phyloP scores from a whole-genome alignment of 2,329 filamentous ascomycete species.

The Alternaria tenuissima region DNA sequence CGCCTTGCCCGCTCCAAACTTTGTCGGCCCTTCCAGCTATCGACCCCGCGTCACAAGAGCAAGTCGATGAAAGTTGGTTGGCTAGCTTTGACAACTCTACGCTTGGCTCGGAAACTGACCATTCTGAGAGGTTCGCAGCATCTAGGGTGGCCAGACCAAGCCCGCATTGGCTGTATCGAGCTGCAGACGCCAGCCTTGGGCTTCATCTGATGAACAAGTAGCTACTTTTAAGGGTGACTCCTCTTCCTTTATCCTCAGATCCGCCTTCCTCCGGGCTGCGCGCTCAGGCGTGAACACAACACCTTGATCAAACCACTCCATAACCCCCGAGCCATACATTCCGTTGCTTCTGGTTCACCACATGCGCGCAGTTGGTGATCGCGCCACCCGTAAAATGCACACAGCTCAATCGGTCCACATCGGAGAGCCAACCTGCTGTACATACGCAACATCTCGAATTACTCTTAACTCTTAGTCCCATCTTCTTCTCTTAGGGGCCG shows the following conservation, averaged over 20 bases:
- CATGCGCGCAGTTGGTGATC: conserved; percentile 11
- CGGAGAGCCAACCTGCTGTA: conserved; percentile 7
- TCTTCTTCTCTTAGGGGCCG: background rate
- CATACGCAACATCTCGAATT: conserved; percentile 8
- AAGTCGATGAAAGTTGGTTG: conserved; percentile 20
- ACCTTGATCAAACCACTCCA: conserved; percentile 1
- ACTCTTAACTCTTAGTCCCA: background rate
- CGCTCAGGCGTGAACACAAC: conserved; percentile 15
- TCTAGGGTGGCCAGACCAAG: conserved; percentile 16
- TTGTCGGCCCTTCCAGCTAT: conserved; percentile 14
- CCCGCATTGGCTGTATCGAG: conserved; percentile 21
- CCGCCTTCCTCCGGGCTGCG: conserved; percentile 4
- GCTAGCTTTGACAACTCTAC: conserved; percentile 20
- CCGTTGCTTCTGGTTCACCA: conserved; percentile 8
- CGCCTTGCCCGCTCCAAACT: background rate
- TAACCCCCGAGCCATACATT: conserved; percentile 4
- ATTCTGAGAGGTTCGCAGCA: conserved; percentile 18
- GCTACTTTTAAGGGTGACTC: conserved; percentile 12
- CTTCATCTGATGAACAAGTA: conserved; percentile 23
- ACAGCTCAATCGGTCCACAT: conserved; percentile 20
- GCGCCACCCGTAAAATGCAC: conserved; percentile 24
- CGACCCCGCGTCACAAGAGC: conserved; percentile 33
- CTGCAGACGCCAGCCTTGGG: conserved; percentile 27
- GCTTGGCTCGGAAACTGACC: conserved; percentile 20
- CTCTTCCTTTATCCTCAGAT: conserved; percentile 3